Evolutionary conservation across 306 rosid species (phyloP).

Genomic region (Quercus suber): DNA sequence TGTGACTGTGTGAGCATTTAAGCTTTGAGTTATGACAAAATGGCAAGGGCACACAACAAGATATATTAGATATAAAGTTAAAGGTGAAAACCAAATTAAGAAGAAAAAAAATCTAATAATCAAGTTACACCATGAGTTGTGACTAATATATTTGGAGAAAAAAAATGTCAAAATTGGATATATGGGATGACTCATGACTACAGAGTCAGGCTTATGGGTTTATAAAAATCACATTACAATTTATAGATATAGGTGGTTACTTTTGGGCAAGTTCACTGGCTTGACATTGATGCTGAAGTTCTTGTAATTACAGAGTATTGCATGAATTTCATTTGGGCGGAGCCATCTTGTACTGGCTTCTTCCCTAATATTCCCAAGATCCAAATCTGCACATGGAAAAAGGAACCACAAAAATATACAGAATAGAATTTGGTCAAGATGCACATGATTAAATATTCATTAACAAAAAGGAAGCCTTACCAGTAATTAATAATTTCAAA

Average conservation of each 20-base stretch:
- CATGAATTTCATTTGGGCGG: slow-evolving; percentile 96
- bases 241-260: slow-evolving; percentile 46
- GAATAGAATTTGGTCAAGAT: background rate
- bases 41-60: too few species aligned
- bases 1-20: too few species aligned
- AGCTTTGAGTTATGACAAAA: too few species aligned
- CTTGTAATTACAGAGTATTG: slow-evolving; percentile 78
- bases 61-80: too few species aligned
- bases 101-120: too few species aligned
- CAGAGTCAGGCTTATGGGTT: background rate
- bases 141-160: background rate
- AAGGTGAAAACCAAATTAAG: too few species aligned
- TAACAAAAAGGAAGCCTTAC: background rate
- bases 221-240: slow-evolving; percentile 1
- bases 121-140: background rate
- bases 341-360: slow-evolving; percentile 92
- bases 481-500: background rate
- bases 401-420: slow-evolving; percentile 15
- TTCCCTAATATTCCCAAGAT: slow-evolving; percentile 55
- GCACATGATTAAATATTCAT: background rate
- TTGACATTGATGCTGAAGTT: slow-evolving; percentile 70
- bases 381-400: slow-evolving; percentile 60
- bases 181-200: background rate
- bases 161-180: background rate
- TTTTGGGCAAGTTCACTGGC: slow-evolving; percentile 81